Evolutionary conservation across 169 alveolate species (phyloP), one percentile per base, ranked within the genome.

Genomic region (Babesia caballi): DNA sequence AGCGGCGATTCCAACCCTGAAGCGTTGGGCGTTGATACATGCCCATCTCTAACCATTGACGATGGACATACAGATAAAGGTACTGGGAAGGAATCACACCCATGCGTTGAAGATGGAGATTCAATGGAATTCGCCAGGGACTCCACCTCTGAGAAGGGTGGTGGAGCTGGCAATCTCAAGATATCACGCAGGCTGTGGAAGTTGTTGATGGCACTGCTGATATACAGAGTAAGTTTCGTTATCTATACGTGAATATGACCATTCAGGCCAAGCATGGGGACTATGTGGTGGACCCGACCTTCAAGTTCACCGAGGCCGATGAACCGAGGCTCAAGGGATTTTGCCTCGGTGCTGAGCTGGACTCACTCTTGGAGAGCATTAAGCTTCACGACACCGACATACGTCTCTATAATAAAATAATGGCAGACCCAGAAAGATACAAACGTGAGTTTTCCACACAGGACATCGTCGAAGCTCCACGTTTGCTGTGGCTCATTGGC

Each of bases 141-240:
- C 41, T 8, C 49, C 6, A 9, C 36, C 27, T 15, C 23, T 12
- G 67, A 32, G 12, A 44, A 36, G 25, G 59, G 40, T 23, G 65
- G 19, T 58, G 32, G 21, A 8, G 69, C n/a, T 19, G 60, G 50
- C 3, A 66, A 58, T 23, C 38, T 41, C 40, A 80, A 69, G 56
- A 52, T 80, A 58, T 80, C 88, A 4, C 71, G 61, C 30, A 53
- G 73, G 50, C 27, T 80, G 32, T 63, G 83, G 88, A 80, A 65
- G 50, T 6, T 70, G 11, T 36, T 80, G 30, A 80, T 46, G 40
- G 88, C 53, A 47, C 77, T 80, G 6, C 38, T 80, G 40, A 54
- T 69, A 32, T 71, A 80, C 38, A n/a, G 78, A 33, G 88, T 80
- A 80, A 35, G 88, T 70, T 15, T 23, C 21, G 3, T 15, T 0